A percentile compares a stretch with the other conserved stretches of the same genome.
Conservation (phyloP, 2,329 filamentous ascomycete genomes). For the Colletotrichum sp. region DNA sequence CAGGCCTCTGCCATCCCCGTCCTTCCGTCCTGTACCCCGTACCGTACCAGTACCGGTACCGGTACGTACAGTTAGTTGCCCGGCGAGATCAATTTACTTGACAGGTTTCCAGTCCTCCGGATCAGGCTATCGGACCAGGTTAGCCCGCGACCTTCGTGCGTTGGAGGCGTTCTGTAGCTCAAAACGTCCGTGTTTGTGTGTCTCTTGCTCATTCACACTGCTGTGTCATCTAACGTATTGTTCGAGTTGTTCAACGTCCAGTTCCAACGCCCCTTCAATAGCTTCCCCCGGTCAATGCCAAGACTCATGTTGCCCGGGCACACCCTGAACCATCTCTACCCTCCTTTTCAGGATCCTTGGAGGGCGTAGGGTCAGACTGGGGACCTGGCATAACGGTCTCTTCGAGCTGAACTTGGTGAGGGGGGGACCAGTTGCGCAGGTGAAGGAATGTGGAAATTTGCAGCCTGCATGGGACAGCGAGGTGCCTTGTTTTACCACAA, state of each 20-base stretch:
- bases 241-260: background rate
- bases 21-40: background rate
- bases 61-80: background rate
- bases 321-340: background rate
- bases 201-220: background rate
- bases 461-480: slow-evolving; percentile 7
- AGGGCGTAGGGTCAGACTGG: background rate
- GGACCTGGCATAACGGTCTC: background rate
- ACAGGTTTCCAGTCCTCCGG: background rate
- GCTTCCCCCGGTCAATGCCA: background rate
- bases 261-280: background rate
- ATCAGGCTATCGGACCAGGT: background rate
- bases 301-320: background rate
- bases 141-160: background rate
- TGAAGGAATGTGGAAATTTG: slow-evolving; percentile 16
- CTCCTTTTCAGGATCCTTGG: background rate
- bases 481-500: slow-evolving; percentile 20
- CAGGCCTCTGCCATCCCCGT: background rate
- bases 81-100: background rate
- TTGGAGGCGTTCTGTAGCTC: background rate
- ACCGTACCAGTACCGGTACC: background rate
- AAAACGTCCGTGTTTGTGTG: background rate
- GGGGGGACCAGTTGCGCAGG: background rate
- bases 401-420: background rate
- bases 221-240: background rate